Conservation (phyloP, 495 filamentous ascomycete genomes). For the Tetracladium setigerum region DNA sequence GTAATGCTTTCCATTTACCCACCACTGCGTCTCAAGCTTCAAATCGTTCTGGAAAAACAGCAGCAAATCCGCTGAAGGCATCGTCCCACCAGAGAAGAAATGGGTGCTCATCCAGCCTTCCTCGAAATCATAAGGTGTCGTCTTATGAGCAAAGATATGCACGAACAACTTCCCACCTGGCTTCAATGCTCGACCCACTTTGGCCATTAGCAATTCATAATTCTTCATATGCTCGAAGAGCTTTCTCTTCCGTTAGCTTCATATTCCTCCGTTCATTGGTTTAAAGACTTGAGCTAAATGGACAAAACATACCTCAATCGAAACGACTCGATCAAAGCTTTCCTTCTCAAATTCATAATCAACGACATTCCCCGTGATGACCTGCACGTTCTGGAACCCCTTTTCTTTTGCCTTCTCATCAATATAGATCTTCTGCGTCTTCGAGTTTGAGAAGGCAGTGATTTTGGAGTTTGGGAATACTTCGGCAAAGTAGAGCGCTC, state of each 20-base stretch:
- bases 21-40: constrained; percentile 52
- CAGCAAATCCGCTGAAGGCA: constrained; percentile 58
- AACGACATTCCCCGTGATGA: constrained; percentile 55
- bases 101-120: constrained; percentile 64
- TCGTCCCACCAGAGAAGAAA: constrained; percentile 64
- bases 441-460: constrained; percentile 58
- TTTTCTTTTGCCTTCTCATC: constrained; percentile 44
- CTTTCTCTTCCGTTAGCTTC: constrained; percentile 11
- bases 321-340: constrained; percentile 51
- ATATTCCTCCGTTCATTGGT: background rate
- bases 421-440: constrained; percentile 56
- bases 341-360: constrained; percentile 48
- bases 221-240: constrained; percentile 73
- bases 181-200: constrained; percentile 45
- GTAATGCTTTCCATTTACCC: constrained; percentile 56
- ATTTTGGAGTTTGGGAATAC: constrained; percentile 48
- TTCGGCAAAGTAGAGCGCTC: constrained; percentile 51
- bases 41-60: constrained; percentile 58
- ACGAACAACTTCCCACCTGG: constrained; percentile 56
- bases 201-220: constrained; percentile 55
- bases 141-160: constrained; percentile 53
- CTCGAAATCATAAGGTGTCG: constrained; percentile 58
- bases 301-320: constrained; percentile 40
- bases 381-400: constrained; percentile 45
- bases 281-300: background rate